Evolutionary conservation across 352 stramenopile species (phyloP).

Genomic region (Phytophthora crassamura): DNA sequence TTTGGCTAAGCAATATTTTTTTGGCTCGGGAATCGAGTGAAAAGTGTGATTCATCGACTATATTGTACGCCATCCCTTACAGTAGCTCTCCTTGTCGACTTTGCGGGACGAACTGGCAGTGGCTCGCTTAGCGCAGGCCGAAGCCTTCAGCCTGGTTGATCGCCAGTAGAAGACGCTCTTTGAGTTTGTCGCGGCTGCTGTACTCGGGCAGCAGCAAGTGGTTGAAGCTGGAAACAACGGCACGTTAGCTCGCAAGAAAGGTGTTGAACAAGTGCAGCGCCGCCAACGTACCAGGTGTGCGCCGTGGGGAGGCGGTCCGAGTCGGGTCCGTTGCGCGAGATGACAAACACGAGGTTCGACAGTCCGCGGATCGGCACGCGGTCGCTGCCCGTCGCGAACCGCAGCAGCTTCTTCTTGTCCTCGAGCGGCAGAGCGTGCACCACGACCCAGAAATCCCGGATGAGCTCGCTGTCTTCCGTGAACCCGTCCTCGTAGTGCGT

Average conservation of each 20-base stretch:
- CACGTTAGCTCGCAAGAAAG: conserved; percentile 11
- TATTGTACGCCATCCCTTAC: neutral
- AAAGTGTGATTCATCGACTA: conserved; percentile 5
- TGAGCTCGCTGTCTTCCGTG: conserved; percentile 65
- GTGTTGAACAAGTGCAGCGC: neutral
- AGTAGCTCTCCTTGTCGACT: neutral
- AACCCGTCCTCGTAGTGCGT: conserved; percentile 84
- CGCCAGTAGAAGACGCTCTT: conserved; percentile 77
- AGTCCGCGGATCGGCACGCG: conserved; percentile 85
- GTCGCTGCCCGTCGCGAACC: conserved; percentile 88
- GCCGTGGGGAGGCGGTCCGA: conserved; percentile 83
- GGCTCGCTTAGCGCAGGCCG: conserved; percentile 63
- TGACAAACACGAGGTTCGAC: conserved; percentile 83
- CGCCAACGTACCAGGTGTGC: conserved; percentile 76
- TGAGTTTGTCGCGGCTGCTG: conserved; percentile 76
- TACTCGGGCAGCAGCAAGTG: conserved; percentile 90
- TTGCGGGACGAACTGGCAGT: neutral
- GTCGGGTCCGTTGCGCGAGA: conserved; percentile 86
- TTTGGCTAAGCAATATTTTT: too few species aligned
- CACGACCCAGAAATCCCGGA: conserved; percentile 82
- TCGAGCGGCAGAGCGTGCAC: conserved; percentile 81
- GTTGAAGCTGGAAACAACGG: conserved; percentile 73
- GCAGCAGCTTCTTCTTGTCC: conserved; percentile 88
- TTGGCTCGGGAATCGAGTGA: neutral
- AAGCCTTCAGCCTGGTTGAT: conserved; percentile 89